Conservation (phyloP, 139 green algal genomes). For the Haematococcus sp. region DNA sequence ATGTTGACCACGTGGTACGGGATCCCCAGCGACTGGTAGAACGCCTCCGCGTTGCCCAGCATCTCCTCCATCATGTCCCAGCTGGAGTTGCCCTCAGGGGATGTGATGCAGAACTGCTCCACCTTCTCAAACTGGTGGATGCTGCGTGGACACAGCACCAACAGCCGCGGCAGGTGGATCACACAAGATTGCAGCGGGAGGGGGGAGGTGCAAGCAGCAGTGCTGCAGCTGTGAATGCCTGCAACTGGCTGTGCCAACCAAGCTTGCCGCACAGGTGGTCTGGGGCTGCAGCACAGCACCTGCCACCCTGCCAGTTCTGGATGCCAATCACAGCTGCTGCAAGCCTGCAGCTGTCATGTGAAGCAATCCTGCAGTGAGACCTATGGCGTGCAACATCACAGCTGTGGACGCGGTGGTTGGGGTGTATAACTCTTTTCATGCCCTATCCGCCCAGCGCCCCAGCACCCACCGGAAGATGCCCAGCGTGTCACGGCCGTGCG, state of each 20-base stretch:
- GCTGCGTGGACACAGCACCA: constrained; percentile 29
- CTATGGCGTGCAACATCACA: no score
- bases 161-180: neutral
- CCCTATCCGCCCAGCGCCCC: no score
- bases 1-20: constrained; percentile 98
- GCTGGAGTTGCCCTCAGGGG: constrained; percentile 73
- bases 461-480: constrained; percentile 61
- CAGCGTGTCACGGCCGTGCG: constrained; percentile 85
- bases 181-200: neutral
- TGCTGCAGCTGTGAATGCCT: no score
- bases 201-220: neutral
- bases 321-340: no score
- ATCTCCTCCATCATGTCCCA: constrained; percentile 98
- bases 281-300: no score
- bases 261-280: no score
- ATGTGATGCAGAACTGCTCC: constrained; percentile 96
- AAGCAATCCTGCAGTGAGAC: no score
- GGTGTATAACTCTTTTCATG: no score
- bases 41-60: constrained; percentile 86
- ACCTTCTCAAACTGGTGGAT: constrained; percentile 99
- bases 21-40: constrained; percentile 77
- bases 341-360: no score
- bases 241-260: no score
- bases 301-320: no score
- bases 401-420: no score